These are phyloP conservation scores for Auriscalpium vulgare DNA, from an alignment of 768 basidiomycete species.

Conservation along the genomic window DNA sequence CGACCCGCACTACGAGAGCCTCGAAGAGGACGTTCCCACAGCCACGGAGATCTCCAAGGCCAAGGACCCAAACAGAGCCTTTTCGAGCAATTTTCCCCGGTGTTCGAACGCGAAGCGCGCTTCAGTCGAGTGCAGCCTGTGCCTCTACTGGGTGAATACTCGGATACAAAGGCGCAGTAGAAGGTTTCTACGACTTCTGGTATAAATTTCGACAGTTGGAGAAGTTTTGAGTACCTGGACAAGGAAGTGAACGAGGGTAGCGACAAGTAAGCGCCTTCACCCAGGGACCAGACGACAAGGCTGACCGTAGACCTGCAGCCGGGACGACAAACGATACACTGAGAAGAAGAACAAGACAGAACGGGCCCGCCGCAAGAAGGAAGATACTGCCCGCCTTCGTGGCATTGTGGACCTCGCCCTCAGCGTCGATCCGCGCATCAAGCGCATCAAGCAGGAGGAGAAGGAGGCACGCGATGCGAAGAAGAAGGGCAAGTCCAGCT, in stretches of 20 bases:
- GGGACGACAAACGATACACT: conserved; percentile 97
- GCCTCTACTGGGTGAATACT: conserved; percentile 63
- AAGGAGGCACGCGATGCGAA: conserved; percentile 92
- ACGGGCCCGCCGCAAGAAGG: conserved; percentile 93
- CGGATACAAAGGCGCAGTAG: conserved; percentile 78
- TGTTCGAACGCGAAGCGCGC: conserved; percentile 86
- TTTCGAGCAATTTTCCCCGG: conserved; percentile 71
- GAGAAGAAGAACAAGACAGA: conserved; percentile 99
- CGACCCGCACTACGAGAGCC: conserved; percentile 66
- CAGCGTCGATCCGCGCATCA: conserved; percentile 86
- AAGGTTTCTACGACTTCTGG: conserved; percentile 97
- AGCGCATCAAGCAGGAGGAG: conserved; percentile 92
- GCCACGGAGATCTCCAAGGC: conserved; percentile 46
- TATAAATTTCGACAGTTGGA: conserved; percentile 99
- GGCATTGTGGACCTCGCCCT: conserved; percentile 81
- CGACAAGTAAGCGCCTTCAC: conserved; percentile 57
- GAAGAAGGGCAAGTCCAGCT: conserved; percentile 51
- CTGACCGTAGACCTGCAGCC: conserved; percentile 36
- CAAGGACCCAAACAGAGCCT: conserved; percentile 44
- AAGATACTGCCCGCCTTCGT: conserved; percentile 87
- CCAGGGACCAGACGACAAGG: not conserved
- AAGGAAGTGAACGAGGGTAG: conserved; percentile 98
- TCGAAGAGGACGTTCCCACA: conserved; percentile 74
- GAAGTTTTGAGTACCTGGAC: conserved; percentile 95
- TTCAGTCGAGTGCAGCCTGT: conserved; percentile 86